Evolutionary conservation across 2,329 filamentous ascomycete genomes (phyloP).

Genomic region (Daldinia sp.): DNA sequence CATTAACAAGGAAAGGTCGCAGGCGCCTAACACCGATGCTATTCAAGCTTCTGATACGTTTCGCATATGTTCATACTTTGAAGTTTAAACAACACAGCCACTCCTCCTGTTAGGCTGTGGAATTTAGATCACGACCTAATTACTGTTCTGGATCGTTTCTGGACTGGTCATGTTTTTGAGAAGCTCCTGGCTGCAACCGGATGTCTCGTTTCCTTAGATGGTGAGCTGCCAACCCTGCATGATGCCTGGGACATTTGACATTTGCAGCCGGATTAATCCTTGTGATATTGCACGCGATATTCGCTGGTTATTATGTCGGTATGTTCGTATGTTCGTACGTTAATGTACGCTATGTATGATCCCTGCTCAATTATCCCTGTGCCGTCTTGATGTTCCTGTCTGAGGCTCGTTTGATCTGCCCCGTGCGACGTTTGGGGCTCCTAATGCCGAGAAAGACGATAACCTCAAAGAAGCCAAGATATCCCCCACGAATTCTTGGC

Average conservation of each 20-base stretch:
- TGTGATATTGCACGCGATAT: background rate
- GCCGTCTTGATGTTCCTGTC: constrained; percentile 19
- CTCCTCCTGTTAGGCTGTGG: constrained; percentile 12
- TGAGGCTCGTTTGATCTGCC: constrained; percentile 42
- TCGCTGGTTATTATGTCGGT: background rate
- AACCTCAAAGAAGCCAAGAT: constrained; percentile 37
- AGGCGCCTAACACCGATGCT: constrained; percentile 15
- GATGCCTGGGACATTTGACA: constrained; percentile 7
- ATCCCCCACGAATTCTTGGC: constrained; percentile 34
- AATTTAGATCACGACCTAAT: constrained; percentile 22
- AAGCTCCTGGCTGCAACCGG: constrained; percentile 41
- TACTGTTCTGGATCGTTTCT: constrained; percentile 12
- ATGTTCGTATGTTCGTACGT: background rate
- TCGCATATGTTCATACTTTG: constrained; percentile 13
- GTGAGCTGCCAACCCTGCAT: constrained; percentile 31
- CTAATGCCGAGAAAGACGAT: constrained; percentile 28
- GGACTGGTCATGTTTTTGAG: constrained; percentile 15
- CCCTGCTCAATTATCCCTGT: constrained; percentile 1
- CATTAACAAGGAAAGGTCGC: background rate
- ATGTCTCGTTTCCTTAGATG: constrained; percentile 32
- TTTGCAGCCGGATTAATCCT: background rate
- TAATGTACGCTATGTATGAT: background rate
- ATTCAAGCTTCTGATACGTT: constrained; percentile 27
- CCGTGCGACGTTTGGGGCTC: constrained; percentile 33
- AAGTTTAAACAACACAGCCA: constrained; percentile 32